A percentile compares a stretch with the other conserved stretches of the same genome.
These are phyloP conservation scores for Calonectria leucothoes DNA, from an alignment of 2,329 filamentous ascomycete species.

Conservation along the genomic window DNA sequence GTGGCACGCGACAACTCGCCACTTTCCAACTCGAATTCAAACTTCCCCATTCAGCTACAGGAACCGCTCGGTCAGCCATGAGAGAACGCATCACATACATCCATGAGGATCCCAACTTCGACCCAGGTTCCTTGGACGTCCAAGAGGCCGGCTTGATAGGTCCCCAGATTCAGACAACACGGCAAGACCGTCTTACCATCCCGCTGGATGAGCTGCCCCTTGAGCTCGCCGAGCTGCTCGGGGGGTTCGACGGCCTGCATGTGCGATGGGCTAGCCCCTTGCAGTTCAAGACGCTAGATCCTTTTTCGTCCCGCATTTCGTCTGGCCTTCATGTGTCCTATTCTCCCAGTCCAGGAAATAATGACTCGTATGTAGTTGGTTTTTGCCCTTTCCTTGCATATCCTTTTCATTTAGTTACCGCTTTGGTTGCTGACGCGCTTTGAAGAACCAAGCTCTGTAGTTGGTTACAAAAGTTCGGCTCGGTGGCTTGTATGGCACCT, in stretches of 20 bases:
- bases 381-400: neutral
- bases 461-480: constrained; percentile 68
- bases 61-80: constrained; percentile 60
- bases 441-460: constrained; percentile 65
- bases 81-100: constrained; percentile 85
- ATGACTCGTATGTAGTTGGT: constrained; percentile 36
- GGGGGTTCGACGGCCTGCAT: constrained; percentile 77
- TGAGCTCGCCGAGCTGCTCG: constrained; percentile 72
- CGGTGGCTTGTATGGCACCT: constrained; percentile 62
- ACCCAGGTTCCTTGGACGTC: constrained; percentile 72
- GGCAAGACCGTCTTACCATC: constrained; percentile 84
- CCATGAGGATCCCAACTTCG: constrained; percentile 72
- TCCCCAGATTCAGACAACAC: constrained; percentile 70
- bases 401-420: neutral
- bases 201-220: constrained; percentile 78
- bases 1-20: constrained; percentile 33
- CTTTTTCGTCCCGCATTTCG: constrained; percentile 79
- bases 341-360: constrained; percentile 59
- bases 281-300: constrained; percentile 70
- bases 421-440: neutral
- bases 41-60: constrained; percentile 7
- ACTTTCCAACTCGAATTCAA: neutral
- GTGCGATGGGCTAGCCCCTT: constrained; percentile 79
- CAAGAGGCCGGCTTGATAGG: constrained; percentile 65
- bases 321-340: constrained; percentile 87